Evolutionary conservation across 176 grass and related monocot genomes (phyloP).

Genomic region (Hordeum marinum): DNA sequence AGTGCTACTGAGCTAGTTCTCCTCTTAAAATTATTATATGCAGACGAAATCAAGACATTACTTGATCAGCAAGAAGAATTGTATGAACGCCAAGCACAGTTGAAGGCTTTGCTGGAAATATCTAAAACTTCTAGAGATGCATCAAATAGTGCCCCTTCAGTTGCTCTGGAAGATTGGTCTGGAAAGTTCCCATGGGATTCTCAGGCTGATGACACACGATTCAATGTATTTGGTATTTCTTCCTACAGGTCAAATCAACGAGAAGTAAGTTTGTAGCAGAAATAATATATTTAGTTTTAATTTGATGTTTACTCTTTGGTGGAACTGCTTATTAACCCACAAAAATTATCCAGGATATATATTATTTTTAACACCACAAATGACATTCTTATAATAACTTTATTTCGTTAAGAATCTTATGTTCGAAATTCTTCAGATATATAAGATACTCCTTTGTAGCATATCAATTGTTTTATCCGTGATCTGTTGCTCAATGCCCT

Average conservation of each 20-base stretch:
- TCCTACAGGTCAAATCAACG: slow-evolving; percentile 83
- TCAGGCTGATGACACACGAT: slow-evolving; percentile 54
- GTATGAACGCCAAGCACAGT: slow-evolving; percentile 54
- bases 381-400: background rate
- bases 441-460: background rate
- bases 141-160: slow-evolving; percentile 18
- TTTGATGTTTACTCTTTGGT: background rate
- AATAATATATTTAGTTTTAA: background rate
- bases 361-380: background rate
- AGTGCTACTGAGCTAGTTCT: background rate
- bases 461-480: background rate
- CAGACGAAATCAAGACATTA: slow-evolving; percentile 62
- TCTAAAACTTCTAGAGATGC: slow-evolving; percentile 38
- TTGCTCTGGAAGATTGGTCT: slow-evolving; percentile 60
- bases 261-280: slow-evolving; percentile 53
- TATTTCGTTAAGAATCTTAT: background rate
- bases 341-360: background rate
- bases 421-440: slow-evolving; percentile 13
- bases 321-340: slow-evolving; percentile 1
- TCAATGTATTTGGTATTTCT: slow-evolving; percentile 85
- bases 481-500: background rate
- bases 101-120: slow-evolving; percentile 65
- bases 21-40: background rate
- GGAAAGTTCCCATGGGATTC: slow-evolving; percentile 77
- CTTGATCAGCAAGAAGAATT: slow-evolving; percentile 79